Conservation (phyloP, 2,329 filamentous ascomycete genomes). For the Orbilia ellipsospora region DNA sequence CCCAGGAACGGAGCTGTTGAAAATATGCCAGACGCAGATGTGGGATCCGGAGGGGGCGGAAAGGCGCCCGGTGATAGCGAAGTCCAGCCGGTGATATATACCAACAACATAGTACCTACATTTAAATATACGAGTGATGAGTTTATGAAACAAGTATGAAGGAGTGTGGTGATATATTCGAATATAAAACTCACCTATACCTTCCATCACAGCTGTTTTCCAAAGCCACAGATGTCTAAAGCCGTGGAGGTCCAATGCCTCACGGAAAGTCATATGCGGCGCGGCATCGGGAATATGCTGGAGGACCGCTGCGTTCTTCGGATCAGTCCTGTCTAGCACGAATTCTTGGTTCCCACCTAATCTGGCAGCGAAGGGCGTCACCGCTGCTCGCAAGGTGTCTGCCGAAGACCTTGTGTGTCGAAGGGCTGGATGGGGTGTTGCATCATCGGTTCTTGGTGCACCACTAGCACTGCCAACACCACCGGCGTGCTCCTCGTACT, state of each 20-base stretch:
- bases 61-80: conserved; percentile 14
- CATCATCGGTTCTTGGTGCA: too few species aligned
- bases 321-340: conserved; percentile 54
- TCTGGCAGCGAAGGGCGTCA: conserved; percentile 54
- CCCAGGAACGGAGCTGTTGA: conserved; percentile 59
- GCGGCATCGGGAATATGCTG: conserved; percentile 50
- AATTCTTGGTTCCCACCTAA: conserved; percentile 57
- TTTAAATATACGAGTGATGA: not conserved
- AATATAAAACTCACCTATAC: conserved; percentile 47
- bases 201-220: conserved; percentile 46
- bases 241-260: conserved; percentile 43
- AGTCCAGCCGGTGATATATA: conserved; percentile 31
- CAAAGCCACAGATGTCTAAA: conserved; percentile 38
- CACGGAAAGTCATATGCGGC: conserved; percentile 47
- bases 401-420: conserved; percentile 4
- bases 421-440: not conserved
- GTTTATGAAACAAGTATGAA: not conserved
- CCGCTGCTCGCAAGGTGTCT: conserved; percentile 7
- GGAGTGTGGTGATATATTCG: not conserved
- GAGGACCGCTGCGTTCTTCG: conserved; percentile 53
- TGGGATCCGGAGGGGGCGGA: conserved; percentile 32
- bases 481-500: conserved; percentile 8
- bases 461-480: not conserved
- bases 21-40: conserved; percentile 30
- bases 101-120: conserved; percentile 33